Evolutionary conservation across 2,329 filamentous ascomycete species (phyloP).

Genomic region (Calonectria pteridis): DNA sequence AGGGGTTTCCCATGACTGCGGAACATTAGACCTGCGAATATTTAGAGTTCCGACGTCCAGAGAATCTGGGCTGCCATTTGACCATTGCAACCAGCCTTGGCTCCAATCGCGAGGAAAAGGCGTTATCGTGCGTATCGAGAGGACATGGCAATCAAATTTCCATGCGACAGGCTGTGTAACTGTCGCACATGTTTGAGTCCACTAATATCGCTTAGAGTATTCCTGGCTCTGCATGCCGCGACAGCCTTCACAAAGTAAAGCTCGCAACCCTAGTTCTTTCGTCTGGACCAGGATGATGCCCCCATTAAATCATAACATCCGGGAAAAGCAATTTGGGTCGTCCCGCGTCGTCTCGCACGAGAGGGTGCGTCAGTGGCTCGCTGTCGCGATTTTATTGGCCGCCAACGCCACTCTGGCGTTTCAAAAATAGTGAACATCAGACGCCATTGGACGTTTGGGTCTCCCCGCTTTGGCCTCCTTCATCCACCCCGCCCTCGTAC

Average conservation of each 20-base stretch:
- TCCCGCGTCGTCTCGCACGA: background rate
- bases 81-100: background rate
- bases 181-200: background rate
- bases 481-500: background rate
- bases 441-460: background rate
- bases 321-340: background rate
- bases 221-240: background rate
- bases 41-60: background rate
- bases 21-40: background rate
- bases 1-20: background rate
- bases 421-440: background rate
- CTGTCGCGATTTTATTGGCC: background rate
- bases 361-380: background rate
- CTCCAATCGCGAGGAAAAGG: background rate
- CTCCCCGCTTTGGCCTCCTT: background rate
- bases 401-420: background rate
- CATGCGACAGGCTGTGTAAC: background rate
- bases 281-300: background rate
- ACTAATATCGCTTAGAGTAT: background rate
- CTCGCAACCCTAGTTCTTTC: background rate
- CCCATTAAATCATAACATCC: background rate
- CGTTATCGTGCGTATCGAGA: background rate
- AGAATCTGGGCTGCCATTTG: background rate
- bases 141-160: too few species aligned
- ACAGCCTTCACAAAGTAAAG: background rate